Evolutionary conservation across 345 rosid genomes (phyloP).

Genomic region (Acer yangbiense): DNA sequence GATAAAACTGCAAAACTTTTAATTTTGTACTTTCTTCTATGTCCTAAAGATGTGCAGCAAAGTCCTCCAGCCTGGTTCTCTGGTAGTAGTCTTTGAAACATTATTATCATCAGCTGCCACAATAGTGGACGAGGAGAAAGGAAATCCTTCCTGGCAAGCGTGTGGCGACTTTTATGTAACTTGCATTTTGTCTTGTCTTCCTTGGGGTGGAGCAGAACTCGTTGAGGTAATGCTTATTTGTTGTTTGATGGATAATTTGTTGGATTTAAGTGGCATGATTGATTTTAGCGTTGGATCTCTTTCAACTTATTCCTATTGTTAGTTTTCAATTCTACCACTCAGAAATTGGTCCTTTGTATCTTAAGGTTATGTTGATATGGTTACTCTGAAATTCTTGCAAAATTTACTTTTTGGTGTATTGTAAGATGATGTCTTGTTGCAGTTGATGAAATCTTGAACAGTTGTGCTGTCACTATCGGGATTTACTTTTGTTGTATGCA

Average conservation of each 20-base stretch:
- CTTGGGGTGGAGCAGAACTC: constrained; percentile 98
- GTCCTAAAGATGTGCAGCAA: constrained; percentile 85
- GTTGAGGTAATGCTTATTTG: constrained; percentile 61
- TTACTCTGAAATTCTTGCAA: neutral
- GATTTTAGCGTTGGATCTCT: constrained; percentile 12
- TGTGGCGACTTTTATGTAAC: constrained; percentile 88
- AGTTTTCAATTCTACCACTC: neutral
- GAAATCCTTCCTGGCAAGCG: constrained; percentile 97
- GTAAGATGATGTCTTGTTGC: neutral
- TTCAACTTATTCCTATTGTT: neutral
- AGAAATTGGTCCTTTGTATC: neutral
- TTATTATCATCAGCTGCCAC: constrained; percentile 95
- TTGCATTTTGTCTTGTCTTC: constrained; percentile 92
- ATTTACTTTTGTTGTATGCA: neutral
- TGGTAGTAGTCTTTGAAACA: constrained; percentile 82
- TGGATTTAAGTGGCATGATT: constrained; percentile 7
- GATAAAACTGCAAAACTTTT: neutral
- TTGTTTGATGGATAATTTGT: constrained; percentile 14
- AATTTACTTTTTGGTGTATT: neutral
- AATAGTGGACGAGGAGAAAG: constrained; percentile 96
- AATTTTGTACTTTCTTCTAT: neutral
- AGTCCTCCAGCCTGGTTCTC: constrained; percentile 87
- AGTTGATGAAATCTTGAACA: neutral
- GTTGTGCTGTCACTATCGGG: neutral
- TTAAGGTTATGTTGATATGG: neutral